Conservation (phyloP, 495 filamentous ascomycete species). For the Elasticomyces elasticus region DNA sequence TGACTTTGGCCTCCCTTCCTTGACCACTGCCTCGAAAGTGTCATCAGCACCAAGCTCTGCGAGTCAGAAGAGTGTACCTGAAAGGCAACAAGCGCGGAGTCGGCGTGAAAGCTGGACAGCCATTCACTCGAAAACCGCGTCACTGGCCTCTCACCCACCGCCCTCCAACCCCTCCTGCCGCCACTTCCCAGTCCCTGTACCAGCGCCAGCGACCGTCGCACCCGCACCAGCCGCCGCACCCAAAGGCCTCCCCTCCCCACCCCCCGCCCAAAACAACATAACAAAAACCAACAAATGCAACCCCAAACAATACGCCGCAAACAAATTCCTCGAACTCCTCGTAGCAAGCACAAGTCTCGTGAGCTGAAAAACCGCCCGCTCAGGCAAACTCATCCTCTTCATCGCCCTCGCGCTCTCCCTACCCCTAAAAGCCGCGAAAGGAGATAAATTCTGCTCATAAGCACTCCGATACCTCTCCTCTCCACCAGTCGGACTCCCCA, state of each 20-base stretch:
- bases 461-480: constrained; percentile 82
- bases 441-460: constrained; percentile 90
- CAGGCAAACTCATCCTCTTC: constrained; percentile 85
- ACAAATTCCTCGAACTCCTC: constrained; percentile 81
- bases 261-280: constrained; percentile 74
- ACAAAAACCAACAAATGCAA: constrained; percentile 79
- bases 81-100: too few relatives aligned
- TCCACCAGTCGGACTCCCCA: constrained; percentile 32
- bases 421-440: constrained; percentile 89
- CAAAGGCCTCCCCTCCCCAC: constrained; percentile 4
- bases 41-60: too few relatives aligned
- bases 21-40: too few relatives aligned
- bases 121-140: too few relatives aligned
- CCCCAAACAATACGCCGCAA: constrained; percentile 86
- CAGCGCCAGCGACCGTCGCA: constrained; percentile 20
- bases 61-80: too few relatives aligned
- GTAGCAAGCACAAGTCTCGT: constrained; percentile 86
- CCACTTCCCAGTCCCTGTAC: constrained; percentile 10
- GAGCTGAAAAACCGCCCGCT: constrained; percentile 81
- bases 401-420: constrained; percentile 87
- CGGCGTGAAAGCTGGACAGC: too few relatives aligned
- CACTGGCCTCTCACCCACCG: too few relatives aligned
- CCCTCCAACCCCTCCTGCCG: constrained; percentile 18
- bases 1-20: too few relatives aligned
- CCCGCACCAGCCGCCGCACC: constrained; percentile 24